These are phyloP conservation scores for Globisporangium abappressorium DNA, from an alignment of 352 stramenopile species.

Conservation along the genomic window DNA sequence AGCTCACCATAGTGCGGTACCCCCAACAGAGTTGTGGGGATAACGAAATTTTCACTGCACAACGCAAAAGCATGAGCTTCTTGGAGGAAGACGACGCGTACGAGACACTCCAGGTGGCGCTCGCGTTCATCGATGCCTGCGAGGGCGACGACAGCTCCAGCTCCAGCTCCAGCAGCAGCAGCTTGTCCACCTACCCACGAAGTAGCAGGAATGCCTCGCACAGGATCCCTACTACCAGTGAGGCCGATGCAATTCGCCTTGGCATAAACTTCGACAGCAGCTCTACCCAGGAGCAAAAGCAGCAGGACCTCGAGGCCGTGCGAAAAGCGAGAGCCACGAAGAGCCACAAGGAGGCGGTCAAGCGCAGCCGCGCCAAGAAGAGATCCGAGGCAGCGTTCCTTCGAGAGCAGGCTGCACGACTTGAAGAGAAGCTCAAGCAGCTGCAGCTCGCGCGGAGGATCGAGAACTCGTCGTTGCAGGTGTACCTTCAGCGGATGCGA, in stretches of 20 bases:
- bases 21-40: no score
- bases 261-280: no score
- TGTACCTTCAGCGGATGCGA: neutral
- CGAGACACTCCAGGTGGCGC: slow-evolving; percentile 29
- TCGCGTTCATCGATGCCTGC: slow-evolving; percentile 39
- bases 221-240: no score
- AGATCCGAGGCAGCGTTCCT: slow-evolving; percentile 3
- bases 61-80: no score
- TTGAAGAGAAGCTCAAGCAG: slow-evolving; percentile 4
- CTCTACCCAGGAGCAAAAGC: no score
- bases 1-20: no score
- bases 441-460: neutral
- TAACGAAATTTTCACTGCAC: no score
- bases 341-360: neutral
- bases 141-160: neutral
- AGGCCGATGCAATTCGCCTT: no score
- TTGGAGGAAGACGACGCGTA: slow-evolving; percentile 15
- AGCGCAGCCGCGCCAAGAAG: slow-evolving; percentile 11
- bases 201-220: no score
- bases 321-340: neutral
- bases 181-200: no score
- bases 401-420: neutral
- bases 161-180: no score
- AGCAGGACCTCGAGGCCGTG: no score
- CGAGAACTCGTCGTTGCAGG: neutral